Base-by-base conservation (phyloP, 139 green algal species). In the Coccomyxa sp. region DNA sequence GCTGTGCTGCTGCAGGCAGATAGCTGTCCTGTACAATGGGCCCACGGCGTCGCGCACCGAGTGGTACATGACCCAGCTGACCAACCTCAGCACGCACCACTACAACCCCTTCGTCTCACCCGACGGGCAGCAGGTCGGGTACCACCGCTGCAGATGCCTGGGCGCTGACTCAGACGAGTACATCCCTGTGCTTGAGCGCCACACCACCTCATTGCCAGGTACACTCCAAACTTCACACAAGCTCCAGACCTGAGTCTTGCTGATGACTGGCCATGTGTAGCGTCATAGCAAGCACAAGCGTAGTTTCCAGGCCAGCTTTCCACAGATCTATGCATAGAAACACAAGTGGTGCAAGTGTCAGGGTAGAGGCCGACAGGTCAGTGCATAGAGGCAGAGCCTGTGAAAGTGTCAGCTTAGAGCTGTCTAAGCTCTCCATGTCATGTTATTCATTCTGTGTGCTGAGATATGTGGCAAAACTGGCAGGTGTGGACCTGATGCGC, bases 401-500 rank as follows among this genome's bases (percentile, higher is more conserved):
- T n/a, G n/a, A n/a, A n/a, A n/a, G n/a, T n/a, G n/a, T n/a, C n/a
- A n/a, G n/a, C n/a, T n/a, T n/a, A n/a, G n/a, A n/a, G n/a, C n/a
- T n/a, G n/a, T n/a, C n/a, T n/a, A n/a, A n/a, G n/a, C n/a, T n/a
- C n/a, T n/a, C n/a, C n/a, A n/a, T n/a, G n/a, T n/a, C n/a, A n/a
- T n/a, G n/a, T n/a, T n/a, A n/a, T n/a, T n/a, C n/a, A n/a, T n/a
- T n/a, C n/a, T n/a, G n/a, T n/a, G n/a, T n/a, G 50, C 18, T 31
- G 50, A 64, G 50, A 64, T 22, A 64, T 64, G 50, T 31, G 22
- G 50, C 3, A 64, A 31, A 22, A 22, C 14, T 71, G 27, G 29
- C 64, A 71, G 64, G n/a, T 36, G 29, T 71, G 64, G 64, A 71
- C n/a, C 64, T 71, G 64, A 10, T 71, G 64, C 64, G 64, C 64